Conservation (phyloP, 73 alveolate species). For the Symbiodinium natans region DNA sequence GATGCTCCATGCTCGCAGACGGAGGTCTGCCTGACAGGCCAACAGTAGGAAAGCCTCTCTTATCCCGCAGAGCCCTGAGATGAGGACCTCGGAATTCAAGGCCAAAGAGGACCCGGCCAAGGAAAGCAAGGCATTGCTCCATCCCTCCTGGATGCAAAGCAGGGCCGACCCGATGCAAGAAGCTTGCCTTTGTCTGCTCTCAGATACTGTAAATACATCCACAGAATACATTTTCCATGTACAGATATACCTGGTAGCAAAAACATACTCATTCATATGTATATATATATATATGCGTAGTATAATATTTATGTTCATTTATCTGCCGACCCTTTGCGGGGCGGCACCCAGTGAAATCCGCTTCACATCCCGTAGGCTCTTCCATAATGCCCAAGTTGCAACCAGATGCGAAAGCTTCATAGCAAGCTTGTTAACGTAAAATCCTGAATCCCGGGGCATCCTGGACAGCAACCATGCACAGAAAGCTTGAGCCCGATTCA, state of each 20-base stretch:
- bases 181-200: neutral
- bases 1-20: neutral
- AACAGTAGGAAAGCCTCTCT: too few relatives aligned
- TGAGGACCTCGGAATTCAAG: neutral
- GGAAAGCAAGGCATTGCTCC: constrained; percentile 21
- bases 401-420: too few relatives aligned
- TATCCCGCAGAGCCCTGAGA: neutral
- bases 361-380: too few relatives aligned
- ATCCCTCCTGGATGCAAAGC: constrained; percentile 29
- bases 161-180: neutral
- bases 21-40: neutral
- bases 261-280: neutral
- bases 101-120: constrained; percentile 9
- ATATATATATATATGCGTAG: neutral
- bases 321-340: too few relatives aligned
- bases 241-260: neutral
- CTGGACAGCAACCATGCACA: neutral
- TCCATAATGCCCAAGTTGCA: too few relatives aligned
- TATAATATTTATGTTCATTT: too few relatives aligned
- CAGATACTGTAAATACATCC: neutral
- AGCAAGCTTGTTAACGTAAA: too few relatives aligned
- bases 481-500: neutral
- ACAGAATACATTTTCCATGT: neutral
- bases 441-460: neutral
- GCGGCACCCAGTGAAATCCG: too few relatives aligned